phyloP scores from a whole-genome alignment of 2,329 filamentous ascomycete genomes.

The Colletotrichum sp. region DNA sequence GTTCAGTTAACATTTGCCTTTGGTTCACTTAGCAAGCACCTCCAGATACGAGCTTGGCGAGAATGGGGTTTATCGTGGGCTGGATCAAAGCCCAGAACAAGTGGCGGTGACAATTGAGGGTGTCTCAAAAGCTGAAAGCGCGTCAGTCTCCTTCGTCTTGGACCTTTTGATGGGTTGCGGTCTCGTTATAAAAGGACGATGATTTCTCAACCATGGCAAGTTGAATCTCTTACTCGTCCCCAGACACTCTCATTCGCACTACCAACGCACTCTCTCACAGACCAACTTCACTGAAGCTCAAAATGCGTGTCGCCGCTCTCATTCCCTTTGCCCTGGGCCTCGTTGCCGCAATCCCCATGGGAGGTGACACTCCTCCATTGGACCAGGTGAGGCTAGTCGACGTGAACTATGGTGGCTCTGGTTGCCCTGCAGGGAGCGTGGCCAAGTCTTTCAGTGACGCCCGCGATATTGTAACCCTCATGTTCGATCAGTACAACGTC shows the following conservation, averaged over 20 bases:
- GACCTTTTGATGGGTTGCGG: not conserved
- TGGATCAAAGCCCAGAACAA: not conserved
- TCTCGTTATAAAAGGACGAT: not conserved
- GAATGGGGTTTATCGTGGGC: not conserved
- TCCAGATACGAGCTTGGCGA: not conserved
- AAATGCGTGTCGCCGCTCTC: not conserved
- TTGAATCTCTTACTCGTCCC: not conserved
- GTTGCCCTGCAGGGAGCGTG: constrained; percentile 29
- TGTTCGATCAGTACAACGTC: constrained; percentile 56
- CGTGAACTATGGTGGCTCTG: constrained; percentile 29
- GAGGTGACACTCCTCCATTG: constrained; percentile 21
- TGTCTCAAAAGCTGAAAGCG: not conserved
- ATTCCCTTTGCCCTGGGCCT: constrained; percentile 1
- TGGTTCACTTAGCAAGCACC: not conserved
- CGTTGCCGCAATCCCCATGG: not conserved
- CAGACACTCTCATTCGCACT: not conserved
- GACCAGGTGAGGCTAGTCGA: constrained; percentile 29
- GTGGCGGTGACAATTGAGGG: not conserved
- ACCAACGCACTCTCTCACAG: not conserved
- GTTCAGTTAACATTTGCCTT: not conserved
- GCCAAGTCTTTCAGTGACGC: constrained; percentile 27
- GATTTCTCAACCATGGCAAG: not conserved
- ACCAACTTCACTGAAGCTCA: not conserved
- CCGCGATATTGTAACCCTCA: constrained; percentile 47
- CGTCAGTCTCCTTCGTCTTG: not conserved